Percentiles rank a stretch among this genome's conserved stretches.
Conservation (phyloP, 2,329 filamentous ascomycete species). For the Epichloe coenophiala region DNA sequence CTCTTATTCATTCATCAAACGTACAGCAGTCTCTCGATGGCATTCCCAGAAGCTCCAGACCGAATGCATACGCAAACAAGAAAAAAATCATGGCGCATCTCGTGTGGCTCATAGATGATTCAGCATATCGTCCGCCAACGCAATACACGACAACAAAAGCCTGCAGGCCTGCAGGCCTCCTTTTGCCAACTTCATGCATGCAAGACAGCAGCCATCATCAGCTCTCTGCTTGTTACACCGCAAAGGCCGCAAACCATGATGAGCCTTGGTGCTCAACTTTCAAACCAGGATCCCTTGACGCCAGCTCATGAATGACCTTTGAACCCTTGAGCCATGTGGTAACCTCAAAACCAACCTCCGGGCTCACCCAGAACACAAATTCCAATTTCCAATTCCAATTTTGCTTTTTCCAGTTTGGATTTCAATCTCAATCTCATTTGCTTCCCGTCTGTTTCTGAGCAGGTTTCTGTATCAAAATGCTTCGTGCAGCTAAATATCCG, state of each 20-base stretch:
- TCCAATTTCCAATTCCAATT: not conserved
- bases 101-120: too few species aligned
- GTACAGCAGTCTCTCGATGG: not conserved
- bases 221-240: not conserved
- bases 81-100: too few species aligned
- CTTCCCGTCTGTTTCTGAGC: not conserved
- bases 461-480: not conserved
- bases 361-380: not conserved
- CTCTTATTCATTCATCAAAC: not conserved
- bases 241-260: not conserved
- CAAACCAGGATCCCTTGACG: not conserved
- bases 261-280: not conserved
- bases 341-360: not conserved
- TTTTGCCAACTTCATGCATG: not conserved
- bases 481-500: not conserved
- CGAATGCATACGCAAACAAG: not conserved
- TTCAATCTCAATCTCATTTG: not conserved
- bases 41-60: conserved; percentile 1
- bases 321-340: not conserved
- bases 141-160: not conserved
- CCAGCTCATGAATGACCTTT: not conserved
- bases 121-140: too few species aligned
- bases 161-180: not conserved
- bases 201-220: conserved; percentile 2
- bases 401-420: not conserved